Percentiles rank a stretch among this genome's conserved stretches.
Conservation (phyloP, 1,284 basidiomycete genomes). For the Malassezia caprae region DNA sequence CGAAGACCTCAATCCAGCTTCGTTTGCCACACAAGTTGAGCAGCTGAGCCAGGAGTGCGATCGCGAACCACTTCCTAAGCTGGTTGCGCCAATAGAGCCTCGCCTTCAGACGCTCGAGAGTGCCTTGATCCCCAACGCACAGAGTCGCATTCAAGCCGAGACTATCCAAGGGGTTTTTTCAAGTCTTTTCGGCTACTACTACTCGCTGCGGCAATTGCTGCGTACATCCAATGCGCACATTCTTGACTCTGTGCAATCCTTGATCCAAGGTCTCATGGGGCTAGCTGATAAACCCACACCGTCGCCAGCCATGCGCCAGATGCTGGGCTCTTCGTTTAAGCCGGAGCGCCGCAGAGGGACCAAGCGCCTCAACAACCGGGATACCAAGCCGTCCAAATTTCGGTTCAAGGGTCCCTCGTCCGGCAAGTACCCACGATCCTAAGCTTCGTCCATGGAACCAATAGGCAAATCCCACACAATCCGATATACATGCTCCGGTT, state of each 20-base stretch:
- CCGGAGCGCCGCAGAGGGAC: background rate
- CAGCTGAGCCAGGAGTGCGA: background rate
- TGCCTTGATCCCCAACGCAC: background rate
- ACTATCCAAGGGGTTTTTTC: conserved; percentile 7
- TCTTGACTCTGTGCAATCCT: background rate
- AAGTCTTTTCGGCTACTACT: conserved; percentile 31
- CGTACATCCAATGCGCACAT: conserved; percentile 3
- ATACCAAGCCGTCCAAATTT: background rate
- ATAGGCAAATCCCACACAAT: conserved; percentile 35
- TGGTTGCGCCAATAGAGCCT: background rate
- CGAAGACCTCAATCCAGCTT: conserved; percentile 51
- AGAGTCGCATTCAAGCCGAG: conserved; percentile 2
- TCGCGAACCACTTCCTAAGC: background rate
- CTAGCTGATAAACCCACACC: background rate
- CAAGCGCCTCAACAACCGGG: too few species aligned
- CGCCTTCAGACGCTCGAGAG: background rate
- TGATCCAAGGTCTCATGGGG: background rate
- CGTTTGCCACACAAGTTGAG: background rate
- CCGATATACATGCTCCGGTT: conserved; percentile 37
- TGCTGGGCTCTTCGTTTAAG: background rate
- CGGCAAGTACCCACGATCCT: background rate
- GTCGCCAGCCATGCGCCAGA: background rate
- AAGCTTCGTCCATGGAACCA: background rate
- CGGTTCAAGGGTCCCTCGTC: background rate
- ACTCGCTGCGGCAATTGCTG: background rate